Evolutionary conservation across 31 red algal species (phyloP).

Genomic region (Odonthalia washingtoniensis): DNA sequence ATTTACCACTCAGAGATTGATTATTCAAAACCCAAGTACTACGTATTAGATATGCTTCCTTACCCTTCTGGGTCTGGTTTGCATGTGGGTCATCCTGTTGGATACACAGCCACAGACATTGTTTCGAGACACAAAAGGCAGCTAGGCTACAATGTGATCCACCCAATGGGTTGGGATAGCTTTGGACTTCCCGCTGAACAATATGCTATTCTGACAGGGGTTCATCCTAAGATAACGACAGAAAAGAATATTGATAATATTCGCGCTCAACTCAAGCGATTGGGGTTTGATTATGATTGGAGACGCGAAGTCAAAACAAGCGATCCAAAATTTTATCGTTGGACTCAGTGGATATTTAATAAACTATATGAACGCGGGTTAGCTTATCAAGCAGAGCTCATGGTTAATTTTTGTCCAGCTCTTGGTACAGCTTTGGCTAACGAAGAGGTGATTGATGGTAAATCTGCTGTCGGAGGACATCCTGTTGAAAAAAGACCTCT

Average conservation of each 20-base stretch:
- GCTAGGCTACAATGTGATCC: slow-evolving; percentile 76
- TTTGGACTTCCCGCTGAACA: slow-evolving; percentile 95
- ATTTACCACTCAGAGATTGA: slow-evolving; percentile 10
- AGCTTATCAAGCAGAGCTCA: slow-evolving; percentile 83
- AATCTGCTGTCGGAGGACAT: slow-evolving; percentile 58
- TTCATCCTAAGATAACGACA: slow-evolving; percentile 78
- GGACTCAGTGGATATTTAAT: slow-evolving; percentile 96
- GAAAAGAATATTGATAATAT: slow-evolving; percentile 77
- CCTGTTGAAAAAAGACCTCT: slow-evolving; percentile 84
- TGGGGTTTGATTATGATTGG: slow-evolving; percentile 92
- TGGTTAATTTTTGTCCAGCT: slow-evolving; percentile 89
- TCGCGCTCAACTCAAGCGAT: slow-evolving; percentile 64
- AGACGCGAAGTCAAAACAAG: slow-evolving; percentile 78
- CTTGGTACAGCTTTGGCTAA: slow-evolving; percentile 88
- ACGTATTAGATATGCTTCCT: slow-evolving; percentile 94
- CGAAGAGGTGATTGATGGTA: slow-evolving; percentile 86
- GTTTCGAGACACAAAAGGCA: slow-evolving; percentile 78
- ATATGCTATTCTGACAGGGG: slow-evolving; percentile 86
- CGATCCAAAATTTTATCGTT: slow-evolving; percentile 73
- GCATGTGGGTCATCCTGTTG: slow-evolving; percentile 92
- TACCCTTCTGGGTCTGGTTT: slow-evolving; percentile 90
- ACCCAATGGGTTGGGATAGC: slow-evolving; percentile 93
- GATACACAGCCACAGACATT: slow-evolving; percentile 93
- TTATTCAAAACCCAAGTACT: slow-evolving; percentile 64
- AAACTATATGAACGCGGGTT: slow-evolving; percentile 82